These are phyloP conservation scores for Acanthamoeba sp. DNA, from an alignment of 208 protist genomes.

Conservation along the genomic window DNA sequence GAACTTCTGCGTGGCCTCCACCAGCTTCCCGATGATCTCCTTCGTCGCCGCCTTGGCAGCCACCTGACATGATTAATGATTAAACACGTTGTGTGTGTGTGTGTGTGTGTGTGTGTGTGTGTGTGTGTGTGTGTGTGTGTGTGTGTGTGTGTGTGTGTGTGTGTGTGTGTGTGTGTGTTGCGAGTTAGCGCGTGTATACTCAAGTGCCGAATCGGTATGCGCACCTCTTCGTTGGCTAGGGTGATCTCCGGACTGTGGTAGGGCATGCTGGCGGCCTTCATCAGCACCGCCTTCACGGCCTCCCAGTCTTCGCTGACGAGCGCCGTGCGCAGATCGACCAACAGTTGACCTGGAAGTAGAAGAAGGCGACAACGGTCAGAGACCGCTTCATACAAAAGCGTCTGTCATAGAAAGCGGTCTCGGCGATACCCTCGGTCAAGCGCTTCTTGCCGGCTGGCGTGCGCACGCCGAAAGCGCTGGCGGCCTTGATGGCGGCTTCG, in stretches of 20 bases:
- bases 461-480: background rate
- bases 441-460: slow-evolving; percentile 20
- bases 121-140: background rate
- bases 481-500: background rate
- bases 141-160: too few species aligned
- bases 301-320: slow-evolving; percentile 33
- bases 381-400: too few species aligned
- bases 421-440: background rate
- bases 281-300: background rate
- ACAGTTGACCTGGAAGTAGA: background rate
- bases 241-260: background rate
- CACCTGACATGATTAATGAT: background rate
- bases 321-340: slow-evolving; percentile 38
- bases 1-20: background rate
- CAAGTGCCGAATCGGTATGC: too few species aligned
- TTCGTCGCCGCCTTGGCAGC: background rate
- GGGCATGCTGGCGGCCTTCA: slow-evolving; percentile 8
- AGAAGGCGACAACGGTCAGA: background rate
- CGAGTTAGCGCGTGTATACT: background rate
- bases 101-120: too few species aligned
- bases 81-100: too few species aligned
- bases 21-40: slow-evolving; percentile 5
- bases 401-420: background rate
- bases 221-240: background rate
- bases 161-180: background rate